These are phyloP conservation scores for Dipteronia dyeriana DNA, from an alignment of 345 rosid genomes.

Conservation along the genomic window DNA sequence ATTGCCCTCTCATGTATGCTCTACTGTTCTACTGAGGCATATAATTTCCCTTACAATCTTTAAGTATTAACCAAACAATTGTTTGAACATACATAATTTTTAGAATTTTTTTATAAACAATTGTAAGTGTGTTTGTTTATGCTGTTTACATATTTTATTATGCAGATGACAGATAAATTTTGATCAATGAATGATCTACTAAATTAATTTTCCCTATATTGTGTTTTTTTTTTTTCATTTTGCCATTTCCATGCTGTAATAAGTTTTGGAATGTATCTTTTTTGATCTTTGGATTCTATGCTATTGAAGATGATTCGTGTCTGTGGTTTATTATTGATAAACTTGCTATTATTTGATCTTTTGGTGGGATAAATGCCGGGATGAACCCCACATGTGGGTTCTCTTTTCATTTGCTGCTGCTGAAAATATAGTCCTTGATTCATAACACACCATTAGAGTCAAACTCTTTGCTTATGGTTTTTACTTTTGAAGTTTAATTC, in stretches of 20 bases:
- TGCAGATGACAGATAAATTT: neutral
- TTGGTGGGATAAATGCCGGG: neutral
- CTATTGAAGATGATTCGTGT: neutral
- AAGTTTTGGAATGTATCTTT: neutral
- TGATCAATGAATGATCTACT: neutral
- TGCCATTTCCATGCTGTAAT: too few relatives aligned
- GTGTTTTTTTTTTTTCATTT: too few relatives aligned
- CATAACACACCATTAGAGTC: neutral
- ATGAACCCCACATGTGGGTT: neutral
- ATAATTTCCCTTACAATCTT: slow-evolving; percentile 2
- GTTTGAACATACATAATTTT: neutral
- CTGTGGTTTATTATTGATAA: too few relatives aligned
- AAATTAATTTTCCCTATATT: neutral
- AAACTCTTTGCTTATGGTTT: neutral
- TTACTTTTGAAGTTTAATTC: neutral
- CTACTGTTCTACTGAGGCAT: neutral
- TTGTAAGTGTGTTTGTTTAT: slow-evolving; percentile 6
- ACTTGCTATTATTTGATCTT: neutral
- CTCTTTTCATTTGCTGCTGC: neutral
- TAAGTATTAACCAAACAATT: neutral
- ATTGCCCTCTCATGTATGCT: slow-evolving; percentile 90
- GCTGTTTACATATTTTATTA: neutral
- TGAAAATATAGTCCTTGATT: neutral
- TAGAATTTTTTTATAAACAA: neutral
- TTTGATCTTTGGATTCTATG: neutral